Conservation (phyloP, 2,329 filamentous ascomycete genomes). For the Zymoseptoria pseudotritici region DNA sequence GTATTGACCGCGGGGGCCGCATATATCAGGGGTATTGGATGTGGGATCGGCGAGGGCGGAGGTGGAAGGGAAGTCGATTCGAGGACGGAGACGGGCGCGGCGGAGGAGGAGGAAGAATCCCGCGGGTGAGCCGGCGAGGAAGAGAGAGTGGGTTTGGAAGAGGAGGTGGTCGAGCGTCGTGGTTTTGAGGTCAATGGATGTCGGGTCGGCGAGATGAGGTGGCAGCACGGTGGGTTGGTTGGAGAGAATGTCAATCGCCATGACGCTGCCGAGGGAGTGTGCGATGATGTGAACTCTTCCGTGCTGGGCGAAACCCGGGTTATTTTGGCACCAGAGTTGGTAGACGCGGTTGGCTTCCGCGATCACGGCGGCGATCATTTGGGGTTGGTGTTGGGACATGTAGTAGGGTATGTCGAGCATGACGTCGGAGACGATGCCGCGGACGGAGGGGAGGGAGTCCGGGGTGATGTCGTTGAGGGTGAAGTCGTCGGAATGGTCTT, state of each 20-base stretch:
- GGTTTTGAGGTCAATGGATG: constrained; percentile 17
- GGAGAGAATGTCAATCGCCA: constrained; percentile 86
- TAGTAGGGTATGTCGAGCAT: constrained; percentile 99
- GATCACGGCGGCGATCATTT: constrained; percentile 86
- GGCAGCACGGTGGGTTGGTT: constrained; percentile 72
- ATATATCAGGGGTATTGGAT: constrained; percentile 47
- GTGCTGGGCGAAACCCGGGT: constrained; percentile 67
- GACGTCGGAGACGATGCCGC: constrained; percentile 89
- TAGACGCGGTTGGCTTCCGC: constrained; percentile 94
- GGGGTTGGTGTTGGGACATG: constrained; percentile 89
- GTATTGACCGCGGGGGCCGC: constrained; percentile 72
- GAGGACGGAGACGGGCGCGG: constrained; percentile 62
- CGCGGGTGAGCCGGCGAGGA: constrained; percentile 81
- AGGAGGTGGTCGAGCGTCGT: constrained; percentile 57
- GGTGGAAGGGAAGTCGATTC: constrained; percentile 67
- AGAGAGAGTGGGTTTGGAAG: constrained; percentile 84
- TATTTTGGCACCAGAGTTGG: constrained; percentile 87
- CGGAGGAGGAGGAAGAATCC: constrained; percentile 91
- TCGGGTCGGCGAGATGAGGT: constrained; percentile 28
- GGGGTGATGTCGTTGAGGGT: constrained; percentile 85
- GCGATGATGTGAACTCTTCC: constrained; percentile 88
- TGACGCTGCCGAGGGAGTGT: constrained; percentile 88
- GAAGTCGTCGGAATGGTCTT: constrained; percentile 45
- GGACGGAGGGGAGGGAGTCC: constrained; percentile 77
- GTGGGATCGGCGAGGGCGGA: constrained; percentile 59